phyloP scores from a whole-genome alignment of 2,329 filamentous ascomycete species.

The Fusarium circinatum region DNA sequence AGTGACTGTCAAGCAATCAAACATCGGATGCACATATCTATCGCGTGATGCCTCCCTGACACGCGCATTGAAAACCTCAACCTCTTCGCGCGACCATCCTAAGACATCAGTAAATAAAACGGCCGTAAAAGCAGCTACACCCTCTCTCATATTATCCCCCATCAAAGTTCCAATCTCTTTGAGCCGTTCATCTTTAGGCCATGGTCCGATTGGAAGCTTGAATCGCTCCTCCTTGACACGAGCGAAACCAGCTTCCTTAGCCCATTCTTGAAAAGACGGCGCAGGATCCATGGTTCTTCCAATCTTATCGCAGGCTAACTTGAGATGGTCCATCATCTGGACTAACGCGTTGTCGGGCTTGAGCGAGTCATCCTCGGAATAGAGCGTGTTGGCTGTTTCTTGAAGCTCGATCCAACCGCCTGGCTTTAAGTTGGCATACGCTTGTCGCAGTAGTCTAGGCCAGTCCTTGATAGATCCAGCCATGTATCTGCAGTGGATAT shows the following conservation, averaged over 20 bases:
- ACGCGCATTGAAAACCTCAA: conserved; percentile 51
- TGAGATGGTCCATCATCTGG: conserved; percentile 41
- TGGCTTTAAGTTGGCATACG: conserved; percentile 52
- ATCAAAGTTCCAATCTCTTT: conserved; percentile 49
- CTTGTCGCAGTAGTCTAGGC: conserved; percentile 40
- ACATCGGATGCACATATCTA: conserved; percentile 45
- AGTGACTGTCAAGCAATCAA: conserved; percentile 46
- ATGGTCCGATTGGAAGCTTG: conserved; percentile 51
- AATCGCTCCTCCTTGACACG: conserved; percentile 46
- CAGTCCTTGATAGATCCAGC: conserved; percentile 49
- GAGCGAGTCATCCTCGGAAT: conserved; percentile 54
- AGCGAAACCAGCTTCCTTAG: conserved; percentile 50
- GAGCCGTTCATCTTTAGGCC: conserved; percentile 48
- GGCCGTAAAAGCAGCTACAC: conserved; percentile 52
- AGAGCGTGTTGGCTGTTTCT: conserved; percentile 51
- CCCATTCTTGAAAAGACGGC: conserved; percentile 43
- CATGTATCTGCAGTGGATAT: conserved; percentile 51
- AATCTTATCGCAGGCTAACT: conserved; percentile 41
- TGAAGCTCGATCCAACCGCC: conserved; percentile 61
- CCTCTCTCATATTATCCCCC: conserved; percentile 50
- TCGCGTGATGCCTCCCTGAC: conserved; percentile 41
- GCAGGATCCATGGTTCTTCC: conserved; percentile 47
- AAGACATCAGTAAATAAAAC: conserved; percentile 52
- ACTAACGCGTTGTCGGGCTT: conserved; percentile 49
- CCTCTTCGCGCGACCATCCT: conserved; percentile 54